Evolutionary conservation across 805 yeast genomes (phyloP), one percentile per base, ranked within the genome.

Genomic region (Candida pseudofarinosa): DNA sequence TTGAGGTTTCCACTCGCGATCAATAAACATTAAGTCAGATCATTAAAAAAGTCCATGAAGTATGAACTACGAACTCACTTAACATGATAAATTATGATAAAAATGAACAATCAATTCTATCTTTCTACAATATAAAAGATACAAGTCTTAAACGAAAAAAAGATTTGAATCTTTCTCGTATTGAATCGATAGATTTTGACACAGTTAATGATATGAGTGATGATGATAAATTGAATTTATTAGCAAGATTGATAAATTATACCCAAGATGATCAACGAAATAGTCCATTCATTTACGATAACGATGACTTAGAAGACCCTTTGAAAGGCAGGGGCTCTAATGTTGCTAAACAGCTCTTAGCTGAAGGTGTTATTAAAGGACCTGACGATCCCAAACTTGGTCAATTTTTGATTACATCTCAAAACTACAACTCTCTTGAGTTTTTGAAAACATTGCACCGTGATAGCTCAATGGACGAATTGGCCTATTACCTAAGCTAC

Each of bases 391-490:
- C 67, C 1, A 47, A 51, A 7, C 40, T 69, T 20, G 50, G 53
- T 35, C 55, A 60, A 37, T 70, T 53, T 50, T 48, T 70, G 38
- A 66, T 69, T 14, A 55, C 68, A 8, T 65, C 71, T 4, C 64
- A 66, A 44, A 47, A 51, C 23, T 70, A 69, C 54, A 59, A 60
- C 40, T 55, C 71, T 16, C 61, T 58, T 40, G 61, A 63, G 44
- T 70, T 58, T 45, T 58, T 70, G 33, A 58, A 71, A 5, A 55
- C 60, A 1, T 55, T 70, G 10, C 74, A 69, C 48, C 49, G 53
- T 33, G 68, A 69, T 28, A 61, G 73, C 1, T 54, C 70, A 1
- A 63, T 70, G 10, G 65, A 67, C 20, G 60, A 64, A 14, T 59
- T 70, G 49, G 48, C 54, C 5, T 37, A 46, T 4, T 58, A 62